A percentile compares a stretch with the other conserved stretches of the same genome.
Conservation (phyloP, 306 rosid species). For the Lathyrus aphaca region DNA sequence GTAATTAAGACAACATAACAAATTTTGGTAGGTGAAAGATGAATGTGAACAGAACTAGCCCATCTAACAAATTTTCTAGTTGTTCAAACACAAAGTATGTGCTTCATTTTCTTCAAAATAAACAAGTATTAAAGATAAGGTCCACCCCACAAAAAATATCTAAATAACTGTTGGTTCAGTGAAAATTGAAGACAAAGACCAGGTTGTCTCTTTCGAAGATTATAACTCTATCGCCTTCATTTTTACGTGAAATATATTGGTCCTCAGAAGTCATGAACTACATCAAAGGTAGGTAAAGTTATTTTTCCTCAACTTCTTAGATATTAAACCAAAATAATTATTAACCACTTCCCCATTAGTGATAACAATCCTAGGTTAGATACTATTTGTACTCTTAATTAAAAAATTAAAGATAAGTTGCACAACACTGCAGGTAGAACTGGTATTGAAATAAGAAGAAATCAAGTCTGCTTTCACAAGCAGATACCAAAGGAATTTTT, state of each 20-base stretch:
- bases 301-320: constrained; percentile 32
- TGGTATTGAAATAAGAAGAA: constrained; percentile 30
- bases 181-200: constrained; percentile 92
- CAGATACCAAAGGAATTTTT: constrained; percentile 15
- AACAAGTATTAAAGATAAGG: too few species aligned
- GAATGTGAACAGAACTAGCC: too few species aligned
- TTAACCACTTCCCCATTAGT: constrained; percentile 17
- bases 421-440: constrained; percentile 18
- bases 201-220: constrained; percentile 86
- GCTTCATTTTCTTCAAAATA: too few species aligned
- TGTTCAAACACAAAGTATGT: too few species aligned
- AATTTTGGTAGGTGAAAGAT: too few species aligned
- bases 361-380: constrained; percentile 15
- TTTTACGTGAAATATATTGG: constrained; percentile 78
- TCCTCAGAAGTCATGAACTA: constrained; percentile 97
- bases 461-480: constrained; percentile 25
- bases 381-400: neutral
- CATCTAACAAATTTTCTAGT: too few species aligned
- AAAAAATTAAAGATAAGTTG: neutral
- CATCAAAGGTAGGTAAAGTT: constrained; percentile 43
- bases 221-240: constrained; percentile 72
- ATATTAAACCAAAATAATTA: neutral
- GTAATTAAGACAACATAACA: too few species aligned
- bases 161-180: constrained; percentile 83
- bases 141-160: too few species aligned